phyloP scores from a whole-genome alignment of 805 yeast species.

The Saturnispora halmiae region DNA sequence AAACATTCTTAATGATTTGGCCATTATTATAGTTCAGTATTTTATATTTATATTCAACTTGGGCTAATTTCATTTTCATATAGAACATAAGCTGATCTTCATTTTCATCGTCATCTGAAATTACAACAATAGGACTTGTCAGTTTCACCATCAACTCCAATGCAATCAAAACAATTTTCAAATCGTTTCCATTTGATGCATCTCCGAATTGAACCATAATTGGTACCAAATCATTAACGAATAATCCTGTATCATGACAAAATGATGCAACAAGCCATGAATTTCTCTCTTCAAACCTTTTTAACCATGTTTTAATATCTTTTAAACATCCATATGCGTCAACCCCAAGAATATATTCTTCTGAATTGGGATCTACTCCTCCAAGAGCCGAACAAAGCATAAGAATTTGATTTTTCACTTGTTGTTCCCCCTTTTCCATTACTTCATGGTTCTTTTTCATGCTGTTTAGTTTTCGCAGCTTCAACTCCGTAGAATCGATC shows the following conservation, averaged over 20 bases:
- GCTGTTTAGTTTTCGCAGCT: background rate
- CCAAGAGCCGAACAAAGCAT: conserved; percentile 84
- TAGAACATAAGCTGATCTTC: conserved; percentile 48
- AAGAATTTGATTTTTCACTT: conserved; percentile 64
- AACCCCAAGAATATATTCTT: conserved; percentile 66
- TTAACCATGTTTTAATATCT: conserved; percentile 84
- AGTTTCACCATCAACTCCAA: conserved; percentile 74
- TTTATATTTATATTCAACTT: conserved; percentile 60
- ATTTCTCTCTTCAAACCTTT: conserved; percentile 67
- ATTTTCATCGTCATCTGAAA: conserved; percentile 43
- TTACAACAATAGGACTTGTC: conserved; percentile 75
- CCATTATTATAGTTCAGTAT: conserved; percentile 53
- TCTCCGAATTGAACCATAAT: conserved; percentile 48
- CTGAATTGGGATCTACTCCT: conserved; percentile 60
- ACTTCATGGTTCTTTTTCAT: background rate
- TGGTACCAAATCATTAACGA: conserved; percentile 61
- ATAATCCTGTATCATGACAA: conserved; percentile 69
- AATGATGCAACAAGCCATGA: conserved; percentile 81
- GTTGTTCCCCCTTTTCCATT: conserved; percentile 21
- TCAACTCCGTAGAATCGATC: conserved; percentile 1
- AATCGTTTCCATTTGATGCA: background rate
- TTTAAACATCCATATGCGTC: conserved; percentile 81
- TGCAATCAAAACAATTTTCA: conserved; percentile 1
- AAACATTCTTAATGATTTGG: conserved; percentile 54
- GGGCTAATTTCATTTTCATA: conserved; percentile 56